These are phyloP conservation scores for Yarrowia galli DNA, from an alignment of 1,139 yeast genomes.

Conservation along the genomic window DNA sequence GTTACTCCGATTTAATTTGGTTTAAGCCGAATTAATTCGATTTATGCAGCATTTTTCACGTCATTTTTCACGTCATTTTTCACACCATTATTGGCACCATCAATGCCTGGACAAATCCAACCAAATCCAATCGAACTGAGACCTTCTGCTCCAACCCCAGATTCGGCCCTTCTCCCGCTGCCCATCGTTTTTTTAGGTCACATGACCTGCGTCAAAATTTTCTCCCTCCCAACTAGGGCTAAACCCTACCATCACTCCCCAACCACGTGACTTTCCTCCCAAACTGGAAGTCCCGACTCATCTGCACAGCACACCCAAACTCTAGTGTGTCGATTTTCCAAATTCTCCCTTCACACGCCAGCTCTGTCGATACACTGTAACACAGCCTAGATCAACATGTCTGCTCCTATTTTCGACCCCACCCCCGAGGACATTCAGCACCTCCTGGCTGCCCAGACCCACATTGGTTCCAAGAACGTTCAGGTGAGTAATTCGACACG, in stretches of 20 bases:
- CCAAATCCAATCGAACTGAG: too few relatives aligned
- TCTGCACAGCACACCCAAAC: constrained; percentile 34
- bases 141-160: too few relatives aligned
- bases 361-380: constrained; percentile 39
- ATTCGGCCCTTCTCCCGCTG: too few relatives aligned
- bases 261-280: constrained; percentile 18
- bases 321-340: constrained; percentile 38
- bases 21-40: too few relatives aligned
- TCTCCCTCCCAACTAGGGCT: constrained; percentile 30
- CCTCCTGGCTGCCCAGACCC: constrained; percentile 99
- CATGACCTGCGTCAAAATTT: constrained; percentile 7
- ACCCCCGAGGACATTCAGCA: constrained; percentile 99
- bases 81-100: too few relatives aligned
- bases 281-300: constrained; percentile 25
- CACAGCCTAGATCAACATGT: constrained; percentile 56
- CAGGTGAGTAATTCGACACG: constrained; percentile 67
- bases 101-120: too few relatives aligned
- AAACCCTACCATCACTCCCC: background rate
- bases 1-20: too few relatives aligned
- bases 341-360: constrained; percentile 39
- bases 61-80: too few relatives aligned
- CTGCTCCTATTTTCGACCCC: constrained; percentile 80
- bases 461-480: constrained; percentile 99
- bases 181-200: too few relatives aligned
- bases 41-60: too few relatives aligned